Percentiles rank a stretch among this genome's conserved stretches.
Conservation (phyloP, 208 protist genomes). For the Lotmaria passim region DNA sequence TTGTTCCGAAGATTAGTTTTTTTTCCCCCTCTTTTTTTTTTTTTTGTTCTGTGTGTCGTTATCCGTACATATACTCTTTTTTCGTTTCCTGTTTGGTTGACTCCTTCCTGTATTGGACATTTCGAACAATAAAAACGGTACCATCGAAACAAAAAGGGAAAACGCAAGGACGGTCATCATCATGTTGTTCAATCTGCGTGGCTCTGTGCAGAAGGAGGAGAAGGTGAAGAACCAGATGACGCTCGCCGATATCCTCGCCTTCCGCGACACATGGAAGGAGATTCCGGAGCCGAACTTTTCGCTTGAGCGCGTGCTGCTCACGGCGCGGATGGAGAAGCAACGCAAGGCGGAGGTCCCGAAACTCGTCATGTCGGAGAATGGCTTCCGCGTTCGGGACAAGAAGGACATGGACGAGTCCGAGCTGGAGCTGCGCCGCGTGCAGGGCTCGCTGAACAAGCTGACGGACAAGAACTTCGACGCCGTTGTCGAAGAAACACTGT, state of each 20-base stretch:
- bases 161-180: too few species aligned
- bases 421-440: conserved; percentile 70
- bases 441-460: conserved; percentile 88
- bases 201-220: conserved; percentile 63
- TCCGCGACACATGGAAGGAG: conserved; percentile 84
- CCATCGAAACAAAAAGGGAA: not conserved
- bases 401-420: conserved; percentile 74
- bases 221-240: conserved; percentile 79
- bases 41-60: not conserved
- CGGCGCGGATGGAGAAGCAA: conserved; percentile 56
- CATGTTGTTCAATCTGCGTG: conserved; percentile 85
- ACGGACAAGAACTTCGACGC: conserved; percentile 87
- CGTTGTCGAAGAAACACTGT: conserved; percentile 64
- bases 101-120: too few species aligned
- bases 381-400: conserved; percentile 78
- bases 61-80: not conserved
- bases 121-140: too few species aligned
- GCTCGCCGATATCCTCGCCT: conserved; percentile 76
- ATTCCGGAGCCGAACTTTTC: conserved; percentile 71
- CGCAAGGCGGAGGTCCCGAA: conserved; percentile 74
- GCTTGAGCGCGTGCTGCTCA: conserved; percentile 63
- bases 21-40: not conserved
- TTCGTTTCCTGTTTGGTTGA: too few species aligned
- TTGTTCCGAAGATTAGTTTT: not conserved
- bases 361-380: conserved; percentile 84